Percentiles rank a stretch among this genome's conserved stretches.
Conservation (phyloP, 2,329 filamentous ascomycete species). For the Cytospora schulzeri region DNA sequence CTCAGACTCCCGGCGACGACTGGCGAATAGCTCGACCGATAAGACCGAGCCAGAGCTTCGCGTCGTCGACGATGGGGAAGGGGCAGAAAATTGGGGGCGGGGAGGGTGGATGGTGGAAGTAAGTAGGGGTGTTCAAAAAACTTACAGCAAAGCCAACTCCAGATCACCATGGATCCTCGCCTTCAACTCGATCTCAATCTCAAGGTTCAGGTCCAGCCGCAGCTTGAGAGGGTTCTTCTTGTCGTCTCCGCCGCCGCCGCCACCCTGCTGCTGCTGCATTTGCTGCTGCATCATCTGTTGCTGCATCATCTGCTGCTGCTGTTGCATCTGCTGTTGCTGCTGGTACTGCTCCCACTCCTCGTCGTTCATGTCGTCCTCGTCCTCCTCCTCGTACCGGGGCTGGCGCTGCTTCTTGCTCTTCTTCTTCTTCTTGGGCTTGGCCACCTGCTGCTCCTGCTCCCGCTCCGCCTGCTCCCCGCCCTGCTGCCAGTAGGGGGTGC, state of each 20-base stretch:
- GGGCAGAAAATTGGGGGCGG: too few species aligned
- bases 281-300: constrained; percentile 36
- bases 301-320: constrained; percentile 30
- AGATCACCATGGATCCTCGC: constrained; percentile 78
- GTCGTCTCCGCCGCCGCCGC: constrained; percentile 41
- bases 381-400: constrained; percentile 23
- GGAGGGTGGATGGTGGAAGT: neutral
- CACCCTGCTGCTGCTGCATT: constrained; percentile 36
- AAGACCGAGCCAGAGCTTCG: neutral
- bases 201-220: constrained; percentile 73
- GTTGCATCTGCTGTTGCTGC: constrained; percentile 31
- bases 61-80: neutral
- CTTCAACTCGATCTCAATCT: constrained; percentile 79
- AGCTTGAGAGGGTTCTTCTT: constrained; percentile 66
- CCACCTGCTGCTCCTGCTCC: constrained; percentile 33
- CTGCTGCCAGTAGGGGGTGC: constrained; percentile 34
- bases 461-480: constrained; percentile 28
- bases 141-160: constrained; percentile 71
- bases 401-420: constrained; percentile 27
- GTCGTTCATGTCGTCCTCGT: constrained; percentile 27
- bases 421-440: constrained; percentile 30
- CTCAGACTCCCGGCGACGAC: neutral
- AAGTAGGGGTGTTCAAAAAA: constrained; percentile 23
- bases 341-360: constrained; percentile 31
- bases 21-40: neutral